Conservation (phyloP, 1,284 basidiomycete species). For the Ganoderma sp. region DNA sequence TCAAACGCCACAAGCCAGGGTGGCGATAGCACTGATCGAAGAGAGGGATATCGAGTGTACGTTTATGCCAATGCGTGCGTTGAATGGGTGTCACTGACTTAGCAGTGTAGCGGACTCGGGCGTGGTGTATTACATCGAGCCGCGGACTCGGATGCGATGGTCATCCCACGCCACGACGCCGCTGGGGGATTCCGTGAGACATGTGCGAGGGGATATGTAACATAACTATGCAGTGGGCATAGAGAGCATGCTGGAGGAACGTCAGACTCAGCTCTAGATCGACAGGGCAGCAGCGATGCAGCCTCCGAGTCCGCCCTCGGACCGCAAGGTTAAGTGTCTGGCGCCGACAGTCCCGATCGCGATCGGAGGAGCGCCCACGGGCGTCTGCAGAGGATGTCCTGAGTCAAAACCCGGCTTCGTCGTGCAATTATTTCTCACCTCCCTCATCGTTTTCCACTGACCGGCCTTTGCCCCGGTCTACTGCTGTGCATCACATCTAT, state of each 20-base stretch:
- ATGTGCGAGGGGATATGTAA: neutral
- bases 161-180: constrained; percentile 9
- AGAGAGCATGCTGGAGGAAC: neutral
- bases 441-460: constrained; percentile 9
- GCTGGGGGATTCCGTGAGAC: neutral
- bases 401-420: constrained; percentile 29
- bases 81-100: constrained; percentile 1
- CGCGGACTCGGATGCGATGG: neutral
- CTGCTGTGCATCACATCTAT: constrained; percentile 18
- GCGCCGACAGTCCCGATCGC: constrained; percentile 10
- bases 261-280: neutral
- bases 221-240: neutral
- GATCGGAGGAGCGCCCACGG: constrained; percentile 5
- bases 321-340: neutral
- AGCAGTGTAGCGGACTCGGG: constrained; percentile 2
- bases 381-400: constrained; percentile 15
- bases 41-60: neutral
- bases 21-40: constrained; percentile 1
- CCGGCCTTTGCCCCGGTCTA: constrained; percentile 13
- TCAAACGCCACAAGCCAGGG: neutral
- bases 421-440: constrained; percentile 16
- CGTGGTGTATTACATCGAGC: neutral
- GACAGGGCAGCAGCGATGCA: neutral
- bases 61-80: neutral
- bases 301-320: neutral